phyloP scores from a whole-genome alignment of 2,329 filamentous ascomycete genomes.

The Microdochium nivale region DNA sequence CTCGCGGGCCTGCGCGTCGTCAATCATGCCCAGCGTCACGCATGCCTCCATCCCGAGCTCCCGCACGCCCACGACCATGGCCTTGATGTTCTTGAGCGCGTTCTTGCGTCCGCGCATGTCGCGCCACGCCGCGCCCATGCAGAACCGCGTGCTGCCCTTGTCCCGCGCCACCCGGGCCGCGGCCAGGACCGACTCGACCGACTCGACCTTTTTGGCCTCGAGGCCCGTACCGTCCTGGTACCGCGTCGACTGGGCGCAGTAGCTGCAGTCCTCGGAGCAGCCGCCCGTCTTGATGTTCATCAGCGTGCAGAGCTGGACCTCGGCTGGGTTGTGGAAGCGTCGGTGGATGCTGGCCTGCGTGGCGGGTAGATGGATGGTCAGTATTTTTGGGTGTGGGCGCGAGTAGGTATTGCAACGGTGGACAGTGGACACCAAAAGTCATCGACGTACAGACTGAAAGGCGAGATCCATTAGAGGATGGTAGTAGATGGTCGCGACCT shows the following conservation, averaged over 20 bases:
- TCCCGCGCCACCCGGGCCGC: slow-evolving; percentile 70
- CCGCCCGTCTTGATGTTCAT: slow-evolving; percentile 97
- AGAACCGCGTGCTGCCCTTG: slow-evolving; percentile 85
- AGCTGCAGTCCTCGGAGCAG: slow-evolving; percentile 86
- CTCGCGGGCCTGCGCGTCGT: slow-evolving; percentile 69
- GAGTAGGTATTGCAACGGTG: no score
- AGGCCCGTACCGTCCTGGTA: slow-evolving; percentile 71
- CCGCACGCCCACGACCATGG: slow-evolving; percentile 76
- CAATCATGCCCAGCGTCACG: slow-evolving; percentile 92
- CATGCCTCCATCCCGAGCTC: slow-evolving; percentile 83
- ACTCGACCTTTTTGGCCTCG: slow-evolving; percentile 69
- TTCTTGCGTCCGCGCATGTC: slow-evolving; percentile 90
- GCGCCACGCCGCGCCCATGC: slow-evolving; percentile 90
- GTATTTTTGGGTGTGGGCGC: not conserved
- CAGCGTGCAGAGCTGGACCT: slow-evolving; percentile 85
- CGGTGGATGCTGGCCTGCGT: slow-evolving; percentile 68
- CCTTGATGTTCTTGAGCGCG: slow-evolving; percentile 72
- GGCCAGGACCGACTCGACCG: slow-evolving; percentile 71
- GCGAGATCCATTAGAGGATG: slow-evolving; percentile 72
- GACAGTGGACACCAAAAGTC: no score
- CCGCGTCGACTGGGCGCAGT: slow-evolving; percentile 82
- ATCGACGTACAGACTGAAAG: slow-evolving; percentile 57
- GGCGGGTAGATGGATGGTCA: slow-evolving; percentile 3
- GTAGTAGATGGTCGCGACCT: slow-evolving; percentile 76
- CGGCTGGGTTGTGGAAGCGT: slow-evolving; percentile 73